Evolutionary conservation across 2,329 filamentous ascomycete species (phyloP), one percentile per base, ranked within the genome.

Genomic region (Beauveria australis): DNA sequence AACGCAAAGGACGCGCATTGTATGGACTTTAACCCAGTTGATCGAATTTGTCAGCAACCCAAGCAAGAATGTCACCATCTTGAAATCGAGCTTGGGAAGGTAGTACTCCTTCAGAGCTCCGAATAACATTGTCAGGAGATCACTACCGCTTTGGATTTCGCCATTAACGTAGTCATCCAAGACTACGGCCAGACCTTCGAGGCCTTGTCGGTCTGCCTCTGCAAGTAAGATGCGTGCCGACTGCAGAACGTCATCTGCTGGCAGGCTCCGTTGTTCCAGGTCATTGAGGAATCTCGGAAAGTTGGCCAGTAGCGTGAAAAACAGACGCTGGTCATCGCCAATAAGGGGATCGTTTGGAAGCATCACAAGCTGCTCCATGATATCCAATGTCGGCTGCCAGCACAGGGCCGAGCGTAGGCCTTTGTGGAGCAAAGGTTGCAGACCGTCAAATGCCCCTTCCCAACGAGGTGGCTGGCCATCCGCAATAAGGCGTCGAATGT

Each of bases 241-340:
- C 18, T 81, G 78, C 28, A 85, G 72, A 14, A 83, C 81, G 30
- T 80, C 75, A 1, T 79, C 76, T 53, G 86, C 81, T 3, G 83
- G 80, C 4, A 73, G 73, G 2, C 79, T 78, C 46, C 86, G 79
- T 19, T 62, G 55, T 60, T 96, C 92, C 70, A 96, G 86, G 7
- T 87, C 86, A 63, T 91, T 82, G 55, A 97, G 76, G 68, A 96
- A 93, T 19, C 89, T 83, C 0, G 94, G 93, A 48, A 97, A 81
- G 65, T 97, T 97, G n/a, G 92, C 93, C 26, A 97, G 76, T n/a
- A 94, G 77, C 0, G 89, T 85, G 72, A 94, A 96, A 62, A 97
- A 85, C 1, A 99, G 76, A 1, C 93, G 86, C 65, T 84, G 89
- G 58, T 92, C 87, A 61, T 91, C 87, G 5, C 95, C 95, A 54